These are phyloP conservation scores for Immersiella caudata DNA, from an alignment of 495 filamentous ascomycete genomes.

Conservation along the genomic window DNA sequence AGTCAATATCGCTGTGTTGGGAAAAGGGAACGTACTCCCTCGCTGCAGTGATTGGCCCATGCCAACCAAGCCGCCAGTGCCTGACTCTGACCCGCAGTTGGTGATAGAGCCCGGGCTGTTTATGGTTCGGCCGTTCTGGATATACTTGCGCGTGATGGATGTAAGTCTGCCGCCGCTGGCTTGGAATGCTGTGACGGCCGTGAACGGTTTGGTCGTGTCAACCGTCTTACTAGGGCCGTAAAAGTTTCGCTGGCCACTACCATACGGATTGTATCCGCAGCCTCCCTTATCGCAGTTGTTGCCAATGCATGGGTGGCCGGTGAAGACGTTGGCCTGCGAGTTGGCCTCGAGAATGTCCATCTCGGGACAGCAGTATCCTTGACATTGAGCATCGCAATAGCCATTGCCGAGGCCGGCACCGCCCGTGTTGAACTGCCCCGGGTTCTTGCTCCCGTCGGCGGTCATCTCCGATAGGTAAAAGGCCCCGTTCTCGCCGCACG, in stretches of 20 bases:
- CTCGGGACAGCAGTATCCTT: constrained; percentile 70
- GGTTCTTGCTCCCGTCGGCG: constrained; percentile 58
- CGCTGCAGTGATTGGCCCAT: constrained; percentile 62
- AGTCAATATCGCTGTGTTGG: not conserved
- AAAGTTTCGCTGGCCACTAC: constrained; percentile 56
- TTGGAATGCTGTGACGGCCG: constrained; percentile 71
- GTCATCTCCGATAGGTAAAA: constrained; percentile 72
- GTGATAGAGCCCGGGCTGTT: constrained; percentile 18
- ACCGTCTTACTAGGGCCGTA: constrained; percentile 56
- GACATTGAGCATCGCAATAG: constrained; percentile 78
- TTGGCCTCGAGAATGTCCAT: constrained; percentile 78
- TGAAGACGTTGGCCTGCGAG: constrained; percentile 58
- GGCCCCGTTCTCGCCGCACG: constrained; percentile 74
- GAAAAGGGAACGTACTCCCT: constrained; percentile 43
- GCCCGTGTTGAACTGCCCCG: constrained; percentile 60
- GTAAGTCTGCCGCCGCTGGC: constrained; percentile 48
- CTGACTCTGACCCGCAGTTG: constrained; percentile 18
- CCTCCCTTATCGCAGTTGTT: constrained; percentile 56
- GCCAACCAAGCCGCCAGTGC: constrained; percentile 22
- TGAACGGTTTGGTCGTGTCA: constrained; percentile 63
- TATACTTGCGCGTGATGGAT: constrained; percentile 23
- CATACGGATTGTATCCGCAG: constrained; percentile 53
- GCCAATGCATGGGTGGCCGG: constrained; percentile 65
- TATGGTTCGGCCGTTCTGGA: constrained; percentile 21
- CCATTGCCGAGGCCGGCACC: constrained; percentile 74